Base-by-base conservation (phyloP, 1,284 basidiomycete species). In the Dichomitus squalens region DNA sequence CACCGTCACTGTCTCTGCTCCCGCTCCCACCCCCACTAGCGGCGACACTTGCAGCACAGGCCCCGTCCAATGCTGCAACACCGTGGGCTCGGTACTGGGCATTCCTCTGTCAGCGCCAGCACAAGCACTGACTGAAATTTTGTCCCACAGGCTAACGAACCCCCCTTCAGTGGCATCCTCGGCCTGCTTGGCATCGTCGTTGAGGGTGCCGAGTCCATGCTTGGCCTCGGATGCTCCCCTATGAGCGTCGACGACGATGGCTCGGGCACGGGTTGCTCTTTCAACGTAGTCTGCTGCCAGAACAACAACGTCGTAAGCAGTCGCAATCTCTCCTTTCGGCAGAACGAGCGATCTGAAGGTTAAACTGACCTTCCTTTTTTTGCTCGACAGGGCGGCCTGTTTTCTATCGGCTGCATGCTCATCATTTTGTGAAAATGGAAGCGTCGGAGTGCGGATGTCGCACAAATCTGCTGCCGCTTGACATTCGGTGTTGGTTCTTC, bases 161-260 rank as follows among this genome's bases (percentile, higher is more conserved):
- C 57, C 7, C 59, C 44, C 16, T 34, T 53, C 31, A 49, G 55
- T 7, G 9, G 52, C 8, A 25, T 67, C 20, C 49, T 60, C 7
- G 66, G 64, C 18, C 52, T 64, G 4, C 64, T 68, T 25, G 61
- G 60, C 25, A 48, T 67, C 39, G 64, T 66, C 31, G 21, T 67
- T 23, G 44, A 55, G 25, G 58, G 52, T 23, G 50, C 64, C 18
- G 58, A 60, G 21, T 58, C 31, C 3, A 57, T 66, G 4, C 48
- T 67, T n/a, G 66, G 66, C 25, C 43, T 67, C 12, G 48, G 56
- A 38, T 67, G 66, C 61, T 63, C 63, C 6, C 64, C 66, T 7
- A 59, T 67, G 47, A 54, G 44, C 18, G 60, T 64, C 27, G 49
- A 64, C 49, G 62, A 59, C 9, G 56, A 63, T 7, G 66, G 64